A percentile compares a stretch with the other conserved stretches of the same genome.
Evolutionary conservation across 768 basidiomycete genomes (phyloP).

Genomic region (Boletus coccyginus): DNA sequence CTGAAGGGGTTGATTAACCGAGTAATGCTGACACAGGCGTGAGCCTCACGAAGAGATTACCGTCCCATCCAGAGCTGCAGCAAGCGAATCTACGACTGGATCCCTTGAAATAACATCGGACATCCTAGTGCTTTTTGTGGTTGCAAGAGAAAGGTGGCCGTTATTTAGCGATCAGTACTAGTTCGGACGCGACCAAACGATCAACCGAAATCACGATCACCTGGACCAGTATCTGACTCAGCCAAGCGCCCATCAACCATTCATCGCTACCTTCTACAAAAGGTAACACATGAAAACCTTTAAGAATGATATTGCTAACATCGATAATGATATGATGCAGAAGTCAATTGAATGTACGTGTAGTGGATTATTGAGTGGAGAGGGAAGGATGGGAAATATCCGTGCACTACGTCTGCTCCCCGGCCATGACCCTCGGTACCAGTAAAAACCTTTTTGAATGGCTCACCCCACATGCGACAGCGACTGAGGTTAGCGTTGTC

Average conservation of each 20-base stretch:
- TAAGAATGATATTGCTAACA: slow-evolving; percentile 17
- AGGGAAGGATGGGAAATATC: slow-evolving; percentile 32
- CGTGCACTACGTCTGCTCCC: slow-evolving; percentile 39
- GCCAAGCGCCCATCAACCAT: not conserved
- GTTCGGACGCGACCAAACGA: not conserved
- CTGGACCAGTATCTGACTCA: not conserved
- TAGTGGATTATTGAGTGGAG: slow-evolving; percentile 27
- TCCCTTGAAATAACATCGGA: slow-evolving; percentile 24
- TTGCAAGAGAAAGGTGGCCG: not conserved
- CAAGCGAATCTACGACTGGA: slow-evolving; percentile 27
- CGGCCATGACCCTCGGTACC: slow-evolving; percentile 26
- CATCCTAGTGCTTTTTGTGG: slow-evolving; percentile 13
- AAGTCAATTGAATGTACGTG: slow-evolving; percentile 23
- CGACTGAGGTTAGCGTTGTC: not conserved
- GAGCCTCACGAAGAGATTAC: slow-evolving; percentile 32
- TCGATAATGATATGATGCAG: slow-evolving; percentile 29
- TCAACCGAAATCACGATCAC: slow-evolving; percentile 8
- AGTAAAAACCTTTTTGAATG: slow-evolving; percentile 22
- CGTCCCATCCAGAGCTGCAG: slow-evolving; percentile 23
- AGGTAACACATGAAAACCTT: not conserved
- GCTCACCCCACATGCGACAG: not conserved
- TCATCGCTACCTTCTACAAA: slow-evolving; percentile 2
- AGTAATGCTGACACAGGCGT: not conserved
- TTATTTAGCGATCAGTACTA: not conserved
- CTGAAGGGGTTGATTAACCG: slow-evolving; percentile 6